Evolutionary conservation across 2,329 filamentous ascomycete genomes (phyloP).

Genomic region (Fusarium begoniae): DNA sequence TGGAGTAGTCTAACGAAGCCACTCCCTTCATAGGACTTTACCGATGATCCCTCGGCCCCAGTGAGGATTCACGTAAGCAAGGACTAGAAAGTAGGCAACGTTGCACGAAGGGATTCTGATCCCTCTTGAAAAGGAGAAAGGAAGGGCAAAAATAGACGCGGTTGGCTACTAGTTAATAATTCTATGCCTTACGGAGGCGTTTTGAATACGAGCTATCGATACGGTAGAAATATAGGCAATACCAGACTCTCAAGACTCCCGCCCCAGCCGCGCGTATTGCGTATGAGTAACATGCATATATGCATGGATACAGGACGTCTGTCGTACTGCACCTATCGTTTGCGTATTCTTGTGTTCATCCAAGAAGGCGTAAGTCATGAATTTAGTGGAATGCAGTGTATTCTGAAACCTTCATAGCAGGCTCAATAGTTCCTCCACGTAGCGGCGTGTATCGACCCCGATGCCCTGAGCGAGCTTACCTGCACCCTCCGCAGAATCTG

Average conservation of each 20-base stretch:
- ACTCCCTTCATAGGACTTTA: slow-evolving; percentile 16
- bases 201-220: slow-evolving; percentile 20
- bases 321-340: background rate
- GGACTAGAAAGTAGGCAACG: background rate
- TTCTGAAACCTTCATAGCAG: slow-evolving; percentile 49
- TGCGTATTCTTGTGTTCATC: too few relatives aligned
- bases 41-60: background rate
- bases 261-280: background rate
- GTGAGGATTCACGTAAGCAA: background rate
- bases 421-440: slow-evolving; percentile 77
- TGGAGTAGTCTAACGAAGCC: slow-evolving; percentile 1
- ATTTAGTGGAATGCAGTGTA: slow-evolving; percentile 8
- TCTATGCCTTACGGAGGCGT: background rate
- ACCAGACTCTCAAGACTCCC: background rate
- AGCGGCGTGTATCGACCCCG: slow-evolving; percentile 78
- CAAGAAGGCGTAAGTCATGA: slow-evolving; percentile 2
- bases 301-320: background rate
- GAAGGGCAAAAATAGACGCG: background rate
- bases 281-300: background rate
- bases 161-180: background rate
- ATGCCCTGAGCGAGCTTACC: slow-evolving; percentile 75
- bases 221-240: slow-evolving; percentile 17
- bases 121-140: background rate
- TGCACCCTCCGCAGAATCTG: slow-evolving; percentile 61
- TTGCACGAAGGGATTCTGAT: background rate